Conservation (phyloP, 2,329 filamentous ascomycete genomes). For the Metarhizium robertsii region DNA sequence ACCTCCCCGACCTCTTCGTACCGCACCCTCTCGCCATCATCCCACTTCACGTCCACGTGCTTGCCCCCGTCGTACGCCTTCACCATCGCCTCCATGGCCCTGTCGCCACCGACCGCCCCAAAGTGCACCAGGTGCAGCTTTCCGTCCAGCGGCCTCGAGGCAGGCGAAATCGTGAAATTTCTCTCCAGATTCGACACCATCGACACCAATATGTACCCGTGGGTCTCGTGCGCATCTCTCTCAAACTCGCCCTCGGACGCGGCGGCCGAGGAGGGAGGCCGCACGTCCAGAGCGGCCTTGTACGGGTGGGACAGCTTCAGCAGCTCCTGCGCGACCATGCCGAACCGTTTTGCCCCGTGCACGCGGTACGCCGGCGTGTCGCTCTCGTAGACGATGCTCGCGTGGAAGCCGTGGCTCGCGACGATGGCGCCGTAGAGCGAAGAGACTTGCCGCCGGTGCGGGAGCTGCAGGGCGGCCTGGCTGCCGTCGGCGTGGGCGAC, state of each 20-base stretch:
- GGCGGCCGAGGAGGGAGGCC: background rate
- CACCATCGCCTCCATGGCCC: conserved; percentile 70
- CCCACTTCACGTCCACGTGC: conserved; percentile 43
- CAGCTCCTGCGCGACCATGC: conserved; percentile 72
- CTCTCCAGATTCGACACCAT: conserved; percentile 75
- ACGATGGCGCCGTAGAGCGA: conserved; percentile 69
- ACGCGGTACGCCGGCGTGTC: conserved; percentile 75
- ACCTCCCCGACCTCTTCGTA: conserved; percentile 66
- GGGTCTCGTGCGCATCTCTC: conserved; percentile 32
- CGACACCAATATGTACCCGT: conserved; percentile 69
- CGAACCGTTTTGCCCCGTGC: conserved; percentile 69
- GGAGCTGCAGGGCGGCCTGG: conserved; percentile 5
- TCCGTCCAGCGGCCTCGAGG: conserved; percentile 59
- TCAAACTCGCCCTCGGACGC: conserved; percentile 7
- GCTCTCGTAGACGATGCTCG: conserved; percentile 80
- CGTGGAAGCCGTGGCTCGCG: conserved; percentile 83
- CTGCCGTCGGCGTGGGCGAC: conserved; percentile 25
- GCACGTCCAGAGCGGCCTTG: conserved; percentile 30
- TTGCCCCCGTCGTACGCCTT: conserved; percentile 48
- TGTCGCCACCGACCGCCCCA: conserved; percentile 52
- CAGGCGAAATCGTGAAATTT: conserved; percentile 73
- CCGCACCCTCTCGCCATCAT: conserved; percentile 50
- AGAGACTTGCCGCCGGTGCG: conserved; percentile 23
- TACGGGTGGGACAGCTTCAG: conserved; percentile 48
- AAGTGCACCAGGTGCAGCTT: conserved; percentile 67